Conservation (phyloP, 1,284 basidiomycete genomes). For the Cryptococcus sp. region DNA sequence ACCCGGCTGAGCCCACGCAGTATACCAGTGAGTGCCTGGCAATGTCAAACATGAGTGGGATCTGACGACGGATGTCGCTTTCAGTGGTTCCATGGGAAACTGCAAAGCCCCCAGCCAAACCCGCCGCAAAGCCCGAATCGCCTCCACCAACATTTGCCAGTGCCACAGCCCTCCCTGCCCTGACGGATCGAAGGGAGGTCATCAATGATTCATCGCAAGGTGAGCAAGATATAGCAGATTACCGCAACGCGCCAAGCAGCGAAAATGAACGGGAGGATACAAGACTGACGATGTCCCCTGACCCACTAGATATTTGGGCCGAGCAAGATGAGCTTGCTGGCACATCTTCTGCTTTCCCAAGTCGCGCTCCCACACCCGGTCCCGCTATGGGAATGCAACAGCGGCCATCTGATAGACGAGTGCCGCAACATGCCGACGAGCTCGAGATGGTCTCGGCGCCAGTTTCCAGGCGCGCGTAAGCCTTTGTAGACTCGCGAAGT, state of each 20-base stretch:
- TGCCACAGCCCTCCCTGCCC: constrained; percentile 35
- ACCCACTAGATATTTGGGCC: constrained; percentile 39
- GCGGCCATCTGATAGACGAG: background rate
- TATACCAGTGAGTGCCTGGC: constrained; percentile 58
- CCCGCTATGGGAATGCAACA: constrained; percentile 3
- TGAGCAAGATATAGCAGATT: constrained; percentile 11
- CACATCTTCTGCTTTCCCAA: constrained; percentile 18
- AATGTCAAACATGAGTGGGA: background rate
- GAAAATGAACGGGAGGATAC: background rate
- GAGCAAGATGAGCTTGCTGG: constrained; percentile 30
- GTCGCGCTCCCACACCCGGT: constrained; percentile 36
- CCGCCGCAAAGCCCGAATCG: constrained; percentile 24
- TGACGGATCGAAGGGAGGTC: constrained; percentile 42
- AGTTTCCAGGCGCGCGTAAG: no score
- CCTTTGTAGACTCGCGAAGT: no score
- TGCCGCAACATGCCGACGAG: no score
- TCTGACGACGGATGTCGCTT: background rate
- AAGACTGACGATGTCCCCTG: background rate
- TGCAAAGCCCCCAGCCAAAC: constrained; percentile 55
- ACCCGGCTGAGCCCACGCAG: constrained; percentile 58
- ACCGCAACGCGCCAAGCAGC: background rate
- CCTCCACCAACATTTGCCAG: constrained; percentile 49
- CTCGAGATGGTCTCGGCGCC: no score
- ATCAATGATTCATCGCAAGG: constrained; percentile 45
- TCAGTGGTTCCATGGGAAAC: constrained; percentile 68